Conservation (phyloP, 352 stramenopile species). For the Pythium diclinum region DNA sequence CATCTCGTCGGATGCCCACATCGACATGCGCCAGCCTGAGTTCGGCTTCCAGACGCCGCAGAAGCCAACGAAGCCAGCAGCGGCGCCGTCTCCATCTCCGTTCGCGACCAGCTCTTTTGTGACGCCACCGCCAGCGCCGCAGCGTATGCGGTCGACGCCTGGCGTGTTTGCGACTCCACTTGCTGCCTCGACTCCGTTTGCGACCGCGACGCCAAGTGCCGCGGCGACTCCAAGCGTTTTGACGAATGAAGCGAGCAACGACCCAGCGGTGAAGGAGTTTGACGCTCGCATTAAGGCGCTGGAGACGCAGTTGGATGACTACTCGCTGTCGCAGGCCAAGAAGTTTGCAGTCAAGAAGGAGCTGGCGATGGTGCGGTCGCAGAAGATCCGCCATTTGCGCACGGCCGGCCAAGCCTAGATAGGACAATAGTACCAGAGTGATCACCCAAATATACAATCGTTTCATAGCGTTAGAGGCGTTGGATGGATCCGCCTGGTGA, state of each 20-base stretch:
- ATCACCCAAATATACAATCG: slow-evolving; percentile 24
- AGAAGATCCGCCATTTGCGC: slow-evolving; percentile 62
- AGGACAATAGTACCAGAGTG: background rate
- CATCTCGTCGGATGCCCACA: slow-evolving; percentile 16
- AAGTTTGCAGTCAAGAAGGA: slow-evolving; percentile 79
- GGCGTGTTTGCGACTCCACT: background rate
- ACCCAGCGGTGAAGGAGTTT: slow-evolving; percentile 16
- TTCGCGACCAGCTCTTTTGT: background rate
- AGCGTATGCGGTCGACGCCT: background rate
- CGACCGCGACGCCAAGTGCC: background rate
- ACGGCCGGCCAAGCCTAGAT: slow-evolving; percentile 9
- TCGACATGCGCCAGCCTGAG: slow-evolving; percentile 23
- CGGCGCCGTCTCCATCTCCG: background rate
- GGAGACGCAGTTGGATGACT: slow-evolving; percentile 62
- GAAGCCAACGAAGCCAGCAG: background rate
- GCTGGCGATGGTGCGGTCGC: slow-evolving; percentile 65
- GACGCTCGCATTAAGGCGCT: slow-evolving; percentile 40
- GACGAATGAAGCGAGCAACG: slow-evolving; percentile 1
- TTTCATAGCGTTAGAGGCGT: slow-evolving; percentile 6
- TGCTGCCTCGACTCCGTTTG: background rate
- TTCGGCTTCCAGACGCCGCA: slow-evolving; percentile 5
- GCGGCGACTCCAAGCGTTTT: background rate
- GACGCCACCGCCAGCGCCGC: background rate
- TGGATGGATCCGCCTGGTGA: background rate
- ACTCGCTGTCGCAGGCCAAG: slow-evolving; percentile 63